A percentile compares a stretch with the other conserved stretches of the same genome.
Evolutionary conservation across 805 yeast species (phyloP).

Genomic region (Myxozyma vanderwaltii): DNA sequence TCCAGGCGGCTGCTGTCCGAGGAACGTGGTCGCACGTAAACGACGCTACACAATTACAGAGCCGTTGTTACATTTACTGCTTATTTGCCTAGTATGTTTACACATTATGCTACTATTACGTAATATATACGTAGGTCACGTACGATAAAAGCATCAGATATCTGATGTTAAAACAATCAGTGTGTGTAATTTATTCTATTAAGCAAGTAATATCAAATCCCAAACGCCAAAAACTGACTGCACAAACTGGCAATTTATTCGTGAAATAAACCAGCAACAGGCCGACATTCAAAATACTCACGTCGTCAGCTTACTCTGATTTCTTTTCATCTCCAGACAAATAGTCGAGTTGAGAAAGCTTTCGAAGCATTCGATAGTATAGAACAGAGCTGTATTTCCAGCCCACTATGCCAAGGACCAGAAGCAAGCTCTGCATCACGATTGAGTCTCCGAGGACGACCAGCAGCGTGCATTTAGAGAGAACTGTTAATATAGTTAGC

Average conservation of each 20-base stretch:
- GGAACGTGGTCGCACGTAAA: too few relatives aligned
- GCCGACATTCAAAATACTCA: too few relatives aligned
- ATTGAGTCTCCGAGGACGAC: conserved; percentile 31
- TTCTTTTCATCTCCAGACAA: background rate
- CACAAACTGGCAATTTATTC: too few relatives aligned
- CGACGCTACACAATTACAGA: too few relatives aligned
- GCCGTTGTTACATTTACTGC: too few relatives aligned
- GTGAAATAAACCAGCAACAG: too few relatives aligned
- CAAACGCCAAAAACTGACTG: too few relatives aligned
- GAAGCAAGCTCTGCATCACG: conserved; percentile 26
- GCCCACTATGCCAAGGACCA: conserved; percentile 25
- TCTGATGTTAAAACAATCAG: background rate
- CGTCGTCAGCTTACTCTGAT: background rate
- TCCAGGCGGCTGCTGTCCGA: too few relatives aligned
- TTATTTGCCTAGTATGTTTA: too few relatives aligned
- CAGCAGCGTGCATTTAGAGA: conserved; percentile 32
- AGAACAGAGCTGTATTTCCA: conserved; percentile 24
- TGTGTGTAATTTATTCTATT: too few relatives aligned
- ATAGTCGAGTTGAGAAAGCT: background rate
- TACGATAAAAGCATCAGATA: background rate
- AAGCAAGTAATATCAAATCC: too few relatives aligned
- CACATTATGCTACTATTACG: too few relatives aligned
- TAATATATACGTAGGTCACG: background rate
- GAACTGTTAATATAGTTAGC: conserved; percentile 11
- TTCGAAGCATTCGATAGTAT: conserved; percentile 22